Evolutionary conservation across 176 grass and related monocot genomes (phyloP), one percentile per base, ranked within the genome.

Genomic region (Bolboschoenus planiculmis): DNA sequence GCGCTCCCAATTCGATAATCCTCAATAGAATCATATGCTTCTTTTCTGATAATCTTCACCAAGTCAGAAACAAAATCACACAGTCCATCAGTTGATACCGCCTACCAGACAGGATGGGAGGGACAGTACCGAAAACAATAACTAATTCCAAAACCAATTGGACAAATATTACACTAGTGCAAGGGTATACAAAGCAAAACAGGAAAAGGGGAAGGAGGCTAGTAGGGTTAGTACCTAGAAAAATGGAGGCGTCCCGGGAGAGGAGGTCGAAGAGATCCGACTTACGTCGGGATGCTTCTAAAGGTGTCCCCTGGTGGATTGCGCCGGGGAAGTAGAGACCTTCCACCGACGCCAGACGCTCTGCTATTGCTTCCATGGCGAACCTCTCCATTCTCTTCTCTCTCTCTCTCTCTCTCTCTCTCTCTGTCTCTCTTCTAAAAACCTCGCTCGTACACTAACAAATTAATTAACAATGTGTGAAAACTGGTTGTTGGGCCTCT

Each of bases 301-400:
- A 83, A 26, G 84, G 77, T 1, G 88, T 31, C 24, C 48, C 56
- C 64, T 79, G 86, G 90, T 82, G 85, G 83, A 94, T 77, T 87
- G 92, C 48, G 67, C 92, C 83, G 26, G 92, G 95, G 78, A 88
- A 97, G 83, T 97, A 97, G 65, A 97, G 95, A 30, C 59, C 90
- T 10, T 97, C 92, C 3, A 94, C 73, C 86, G 78, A 64, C 59
- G 95, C 88, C 40, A 97, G 95, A 18, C 95, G 92, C 67, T 44
- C 79, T 78, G 92, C 58, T 85, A 97, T 97, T 67, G 85, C 81
- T 54, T 93, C 95, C 90, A 94, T 93, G 78, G 74, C 90, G 36
- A 60, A 56, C 4, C 80, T 86, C 51, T 94, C 92, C 95, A 97
- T 97, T 51, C 5, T 47, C 29, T 61, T 59, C 14, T 75, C 42